phyloP scores from a whole-genome alignment of 495 filamentous ascomycete genomes.

The Aspergillus leporis region DNA sequence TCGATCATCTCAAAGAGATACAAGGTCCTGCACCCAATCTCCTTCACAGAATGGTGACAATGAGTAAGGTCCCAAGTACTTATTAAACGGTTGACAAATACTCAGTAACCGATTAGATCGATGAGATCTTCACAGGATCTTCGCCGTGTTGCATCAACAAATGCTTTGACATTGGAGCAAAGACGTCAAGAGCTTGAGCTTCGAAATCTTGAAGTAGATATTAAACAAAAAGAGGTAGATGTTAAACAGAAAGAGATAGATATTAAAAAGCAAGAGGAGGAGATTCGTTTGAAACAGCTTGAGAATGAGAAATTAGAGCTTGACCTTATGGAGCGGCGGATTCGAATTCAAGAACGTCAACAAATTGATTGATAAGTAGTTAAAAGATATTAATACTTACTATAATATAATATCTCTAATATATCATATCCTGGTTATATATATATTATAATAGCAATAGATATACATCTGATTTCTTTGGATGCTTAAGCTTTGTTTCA shows the following conservation, averaged over 20 bases:
- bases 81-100: too few relatives aligned
- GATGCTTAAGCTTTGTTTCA: too few relatives aligned
- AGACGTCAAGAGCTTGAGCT: constrained; percentile 15
- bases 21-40: too few relatives aligned
- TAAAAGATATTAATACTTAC: too few relatives aligned
- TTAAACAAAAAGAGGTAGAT: constrained; percentile 8
- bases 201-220: constrained; percentile 1
- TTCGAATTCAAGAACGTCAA: not conserved
- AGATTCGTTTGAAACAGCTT: not conserved
- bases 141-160: constrained; percentile 4
- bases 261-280: not conserved
- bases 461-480: too few relatives aligned
- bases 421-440: too few relatives aligned
- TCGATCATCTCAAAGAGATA: not conserved
- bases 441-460: too few relatives aligned
- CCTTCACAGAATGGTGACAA: too few relatives aligned
- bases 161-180: constrained; percentile 8
- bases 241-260: constrained; percentile 6
- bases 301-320: constrained; percentile 12
- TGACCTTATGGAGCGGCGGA: constrained; percentile 12
- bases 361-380: too few relatives aligned
- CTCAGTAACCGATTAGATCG: too few relatives aligned
- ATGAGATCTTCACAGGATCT: not conserved
- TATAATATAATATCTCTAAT: too few relatives aligned
- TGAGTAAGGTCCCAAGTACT: too few relatives aligned